Base-by-base conservation (phyloP, 78 protist genomes). In the Dictyostelium purpureum region DNA sequence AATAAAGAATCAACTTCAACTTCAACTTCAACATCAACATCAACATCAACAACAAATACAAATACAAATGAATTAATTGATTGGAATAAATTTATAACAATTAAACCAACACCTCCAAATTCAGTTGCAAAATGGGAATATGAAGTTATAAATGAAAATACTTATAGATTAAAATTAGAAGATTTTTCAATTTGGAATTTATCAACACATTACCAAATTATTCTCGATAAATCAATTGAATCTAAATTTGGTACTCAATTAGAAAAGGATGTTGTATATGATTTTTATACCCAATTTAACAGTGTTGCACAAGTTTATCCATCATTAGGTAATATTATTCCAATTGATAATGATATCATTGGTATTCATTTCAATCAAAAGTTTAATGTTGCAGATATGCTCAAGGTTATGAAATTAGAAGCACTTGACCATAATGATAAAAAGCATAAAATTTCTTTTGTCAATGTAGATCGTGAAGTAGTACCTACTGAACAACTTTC, bases 211-310 rank as follows among this genome's bases (percentile, higher is more conserved):
- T 85, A 85, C 35, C 65, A 69, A 31, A 52, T 85, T 4, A 85
- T 63, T 2, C 51, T 85, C 10, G 31, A 28, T 26, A 85, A 85
- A 31, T 14, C n/a, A n/a, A 59, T 70, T 31, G 73, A 70, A 47
- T 43, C 67, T 9, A 45, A 31, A 42, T 85, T 42, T 70, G 43
- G 42, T 56, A 82, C 71, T 45, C 37, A 42, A 10, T 21, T 85
- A 31, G 92, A 85, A 33, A 85, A 85, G 26, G 92, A 85, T 33
- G 5, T n/a, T 6, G 37, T 19, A 16, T 7, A 43, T 5, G 56
- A 85, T 28, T 85, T 28, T 24, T 33, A 28, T 3, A 85, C 92
- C 24, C 75, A 52, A 21, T 19, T 28, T n/a, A 73, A 49, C 33
- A 6, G 3, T 6, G 18, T 59, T 19, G 63, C 26, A 28, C 21